Evolutionary conservation across 2,329 filamentous ascomycete genomes (phyloP).

Genomic region (Pseudocercospora fuligena): DNA sequence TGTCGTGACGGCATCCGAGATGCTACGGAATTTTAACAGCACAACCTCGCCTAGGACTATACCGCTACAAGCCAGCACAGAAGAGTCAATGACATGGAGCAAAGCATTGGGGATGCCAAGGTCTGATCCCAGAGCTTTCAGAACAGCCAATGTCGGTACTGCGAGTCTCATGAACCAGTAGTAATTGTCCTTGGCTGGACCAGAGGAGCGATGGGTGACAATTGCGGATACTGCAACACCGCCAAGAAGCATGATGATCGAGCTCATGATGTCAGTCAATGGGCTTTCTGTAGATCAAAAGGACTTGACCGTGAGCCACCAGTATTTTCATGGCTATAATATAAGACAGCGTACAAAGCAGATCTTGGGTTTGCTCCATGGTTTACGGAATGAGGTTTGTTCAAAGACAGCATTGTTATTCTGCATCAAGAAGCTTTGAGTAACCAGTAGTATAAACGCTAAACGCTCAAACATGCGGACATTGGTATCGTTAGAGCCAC

Average conservation of each 20-base stretch:
- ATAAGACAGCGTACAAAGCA: neutral
- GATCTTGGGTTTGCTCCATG: neutral
- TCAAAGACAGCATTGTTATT: neutral
- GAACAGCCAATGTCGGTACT: neutral
- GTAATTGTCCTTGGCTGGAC: neutral
- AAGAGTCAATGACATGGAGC: neutral
- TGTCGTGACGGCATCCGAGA: neutral
- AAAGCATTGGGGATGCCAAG: neutral
- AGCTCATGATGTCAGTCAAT: neutral
- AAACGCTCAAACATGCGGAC: slow-evolving; percentile 5
- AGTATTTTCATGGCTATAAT: neutral
- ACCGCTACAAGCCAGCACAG: neutral
- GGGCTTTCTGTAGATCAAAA: neutral
- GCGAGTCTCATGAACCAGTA: neutral
- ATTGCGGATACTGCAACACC: neutral
- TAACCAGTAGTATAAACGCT: neutral
- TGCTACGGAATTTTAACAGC: neutral
- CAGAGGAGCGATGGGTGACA: neutral
- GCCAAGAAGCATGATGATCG: neutral
- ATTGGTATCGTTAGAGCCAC: slow-evolving; percentile 7
- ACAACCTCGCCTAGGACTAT: neutral
- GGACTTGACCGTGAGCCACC: neutral
- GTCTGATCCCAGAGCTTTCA: neutral
- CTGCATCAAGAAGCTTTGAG: neutral
- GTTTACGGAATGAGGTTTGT: neutral